Conservation (phyloP, 805 yeast genomes). For the Ogataea trehaloabstinens region DNA sequence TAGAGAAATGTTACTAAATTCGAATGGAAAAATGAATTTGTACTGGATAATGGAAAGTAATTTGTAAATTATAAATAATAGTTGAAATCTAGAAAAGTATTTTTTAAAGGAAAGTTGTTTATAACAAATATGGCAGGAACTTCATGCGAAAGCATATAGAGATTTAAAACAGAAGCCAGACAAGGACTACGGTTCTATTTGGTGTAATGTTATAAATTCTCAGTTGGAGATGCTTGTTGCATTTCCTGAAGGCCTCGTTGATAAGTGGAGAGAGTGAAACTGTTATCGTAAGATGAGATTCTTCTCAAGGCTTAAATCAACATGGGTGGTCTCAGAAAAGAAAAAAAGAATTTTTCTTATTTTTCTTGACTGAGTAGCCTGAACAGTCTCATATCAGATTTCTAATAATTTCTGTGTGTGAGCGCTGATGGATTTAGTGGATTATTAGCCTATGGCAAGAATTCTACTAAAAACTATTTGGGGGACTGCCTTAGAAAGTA, state of each 20-base stretch:
- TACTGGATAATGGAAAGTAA: too few species aligned
- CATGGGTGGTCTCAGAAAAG: conserved; percentile 6
- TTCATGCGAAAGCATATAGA: background rate
- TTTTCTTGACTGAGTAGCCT: conserved; percentile 4
- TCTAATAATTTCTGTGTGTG: conserved; percentile 8
- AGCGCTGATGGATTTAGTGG: conserved; percentile 10
- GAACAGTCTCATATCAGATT: conserved; percentile 10
- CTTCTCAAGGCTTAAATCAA: conserved; percentile 10
- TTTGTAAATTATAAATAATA: too few species aligned
- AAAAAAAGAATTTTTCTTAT: conserved; percentile 1
- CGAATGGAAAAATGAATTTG: background rate
- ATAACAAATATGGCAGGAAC: background rate
- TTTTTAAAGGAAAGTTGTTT: too few species aligned
- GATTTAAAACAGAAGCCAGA: background rate
- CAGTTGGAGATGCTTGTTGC: conserved; percentile 4
- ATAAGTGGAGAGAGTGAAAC: conserved; percentile 9
- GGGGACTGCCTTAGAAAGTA: conserved; percentile 5
- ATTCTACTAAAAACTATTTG: conserved; percentile 7
- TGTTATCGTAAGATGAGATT: conserved; percentile 7
- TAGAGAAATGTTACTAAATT: background rate
- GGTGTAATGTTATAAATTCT: conserved; percentile 3
- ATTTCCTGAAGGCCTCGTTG: conserved; percentile 11
- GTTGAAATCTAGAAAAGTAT: too few species aligned
- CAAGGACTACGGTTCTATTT: background rate
- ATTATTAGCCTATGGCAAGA: conserved; percentile 9